Evolutionary conservation across 768 basidiomycete species (phyloP).

Genomic region (Hypholoma sublateritium): DNA sequence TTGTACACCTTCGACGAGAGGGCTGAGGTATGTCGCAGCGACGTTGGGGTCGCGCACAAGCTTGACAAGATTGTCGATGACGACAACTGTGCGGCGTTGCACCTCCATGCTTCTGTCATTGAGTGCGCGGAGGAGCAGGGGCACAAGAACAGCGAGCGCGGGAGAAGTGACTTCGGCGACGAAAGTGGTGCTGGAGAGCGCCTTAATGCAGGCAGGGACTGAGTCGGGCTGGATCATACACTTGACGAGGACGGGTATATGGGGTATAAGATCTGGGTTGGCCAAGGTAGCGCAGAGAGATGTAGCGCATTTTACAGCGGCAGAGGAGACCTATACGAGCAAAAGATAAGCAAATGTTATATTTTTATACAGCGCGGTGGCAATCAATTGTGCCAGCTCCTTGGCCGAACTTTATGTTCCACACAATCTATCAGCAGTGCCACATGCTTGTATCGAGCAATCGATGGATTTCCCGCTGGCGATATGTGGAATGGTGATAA

Average conservation of each 20-base stretch:
- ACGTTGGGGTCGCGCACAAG: slow-evolving; percentile 90
- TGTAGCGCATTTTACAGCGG: slow-evolving; percentile 88
- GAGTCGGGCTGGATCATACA: slow-evolving; percentile 91
- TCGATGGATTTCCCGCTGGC: neutral
- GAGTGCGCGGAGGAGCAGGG: slow-evolving; percentile 84
- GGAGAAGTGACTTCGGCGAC: slow-evolving; percentile 96
- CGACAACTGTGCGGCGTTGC: slow-evolving; percentile 90
- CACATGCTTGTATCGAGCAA: neutral
- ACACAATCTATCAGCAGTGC: neutral
- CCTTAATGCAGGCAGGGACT: slow-evolving; percentile 92
- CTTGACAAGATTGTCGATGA: slow-evolving; percentile 96
- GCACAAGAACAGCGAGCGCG: slow-evolving; percentile 94
- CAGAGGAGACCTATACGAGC: slow-evolving; percentile 66
- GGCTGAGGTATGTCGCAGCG: slow-evolving; percentile 84
- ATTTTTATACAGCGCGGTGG: neutral
- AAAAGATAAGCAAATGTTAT: neutral
- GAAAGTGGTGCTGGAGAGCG: slow-evolving; percentile 92
- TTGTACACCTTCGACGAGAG: slow-evolving; percentile 87
- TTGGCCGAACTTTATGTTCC: too few relatives aligned
- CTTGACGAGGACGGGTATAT: slow-evolving; percentile 86
- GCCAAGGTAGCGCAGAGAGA: slow-evolving; percentile 87
- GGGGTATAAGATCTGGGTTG: slow-evolving; percentile 89
- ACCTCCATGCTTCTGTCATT: slow-evolving; percentile 97
- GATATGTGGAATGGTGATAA: neutral
- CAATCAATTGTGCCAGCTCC: neutral